Conservation (phyloP, 441 rosid genomes). For the Dalechampia spathulata region DNA sequence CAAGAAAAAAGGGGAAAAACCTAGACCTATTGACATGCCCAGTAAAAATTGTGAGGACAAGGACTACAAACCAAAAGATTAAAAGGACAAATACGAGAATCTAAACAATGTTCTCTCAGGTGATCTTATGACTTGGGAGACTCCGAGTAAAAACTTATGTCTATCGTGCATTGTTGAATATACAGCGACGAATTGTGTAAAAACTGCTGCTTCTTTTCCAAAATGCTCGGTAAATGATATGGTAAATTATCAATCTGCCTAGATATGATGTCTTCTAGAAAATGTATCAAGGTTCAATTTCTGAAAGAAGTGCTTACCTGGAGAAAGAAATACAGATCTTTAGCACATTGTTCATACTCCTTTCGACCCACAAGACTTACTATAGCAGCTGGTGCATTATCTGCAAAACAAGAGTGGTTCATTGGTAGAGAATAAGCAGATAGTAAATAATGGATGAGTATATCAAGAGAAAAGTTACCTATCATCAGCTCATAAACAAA, state of each 20-base stretch:
- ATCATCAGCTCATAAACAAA: slow-evolving; percentile 89
- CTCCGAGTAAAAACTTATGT: too few species aligned
- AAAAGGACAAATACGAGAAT: background rate
- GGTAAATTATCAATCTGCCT: background rate
- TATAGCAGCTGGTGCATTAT: slow-evolving; percentile 82
- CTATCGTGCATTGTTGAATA: too few species aligned
- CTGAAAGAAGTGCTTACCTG: slow-evolving; percentile 46
- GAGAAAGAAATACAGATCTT: slow-evolving; percentile 90
- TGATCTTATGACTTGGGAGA: too few species aligned
- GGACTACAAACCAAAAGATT: too few species aligned
- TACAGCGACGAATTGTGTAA: background rate
- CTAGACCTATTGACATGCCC: background rate
- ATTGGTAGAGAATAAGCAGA: background rate
- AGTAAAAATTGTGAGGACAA: background rate
- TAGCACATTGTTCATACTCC: slow-evolving; percentile 90
- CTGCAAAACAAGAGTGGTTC: slow-evolving; percentile 32
- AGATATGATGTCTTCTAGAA: background rate
- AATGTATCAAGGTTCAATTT: background rate
- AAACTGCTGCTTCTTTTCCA: background rate
- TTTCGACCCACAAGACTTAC: slow-evolving; percentile 84
- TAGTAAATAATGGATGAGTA: background rate
- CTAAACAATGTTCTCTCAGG: background rate
- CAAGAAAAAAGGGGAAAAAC: background rate
- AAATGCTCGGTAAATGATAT: background rate
- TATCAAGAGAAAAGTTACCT: slow-evolving; percentile 40